These are phyloP conservation scores for Penicillium steckii DNA, from an alignment of 495 filamentous ascomycete genomes.

Conservation along the genomic window DNA sequence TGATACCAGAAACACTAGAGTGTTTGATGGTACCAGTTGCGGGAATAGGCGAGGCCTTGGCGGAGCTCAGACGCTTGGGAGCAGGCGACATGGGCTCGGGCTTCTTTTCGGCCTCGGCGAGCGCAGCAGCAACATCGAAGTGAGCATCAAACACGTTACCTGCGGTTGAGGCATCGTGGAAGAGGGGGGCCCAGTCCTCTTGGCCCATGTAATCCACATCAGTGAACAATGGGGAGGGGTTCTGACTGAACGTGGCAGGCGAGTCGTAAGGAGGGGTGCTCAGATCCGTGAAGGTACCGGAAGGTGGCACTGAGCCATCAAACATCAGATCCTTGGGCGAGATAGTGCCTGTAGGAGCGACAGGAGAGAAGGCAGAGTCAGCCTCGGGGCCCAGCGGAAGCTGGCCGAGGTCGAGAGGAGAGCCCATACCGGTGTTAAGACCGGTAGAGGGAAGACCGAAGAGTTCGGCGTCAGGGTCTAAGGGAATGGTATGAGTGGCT, in stretches of 20 bases:
- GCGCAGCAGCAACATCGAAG: conserved; percentile 30
- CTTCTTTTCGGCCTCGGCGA: conserved; percentile 31
- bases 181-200: conserved; percentile 57
- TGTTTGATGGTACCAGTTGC: conserved; percentile 47
- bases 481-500: conserved; percentile 4
- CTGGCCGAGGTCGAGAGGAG: conserved; percentile 20
- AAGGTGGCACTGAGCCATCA: conserved; percentile 78
- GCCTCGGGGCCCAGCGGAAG: conserved; percentile 15
- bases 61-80: conserved; percentile 34
- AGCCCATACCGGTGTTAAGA: conserved; percentile 30
- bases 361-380: conserved; percentile 9
- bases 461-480: conserved; percentile 26
- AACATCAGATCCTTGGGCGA: conserved; percentile 83
- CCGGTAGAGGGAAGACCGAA: conserved; percentile 33
- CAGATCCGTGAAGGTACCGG: conserved; percentile 76
- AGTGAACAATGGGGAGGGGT: conserved; percentile 68
- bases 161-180: conserved; percentile 47
- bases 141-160: conserved; percentile 33
- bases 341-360: conserved; percentile 57
- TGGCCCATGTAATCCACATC: conserved; percentile 34
- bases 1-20: conserved; percentile 68
- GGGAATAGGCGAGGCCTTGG: conserved; percentile 22
- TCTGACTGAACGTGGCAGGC: conserved; percentile 62
- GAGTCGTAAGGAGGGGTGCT: conserved; percentile 82
- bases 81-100: conserved; percentile 42